Evolutionary conservation across 768 basidiomycete species (phyloP), one percentile per base, ranked within the genome.

Genomic region (Podaxis carcinomalis): DNA sequence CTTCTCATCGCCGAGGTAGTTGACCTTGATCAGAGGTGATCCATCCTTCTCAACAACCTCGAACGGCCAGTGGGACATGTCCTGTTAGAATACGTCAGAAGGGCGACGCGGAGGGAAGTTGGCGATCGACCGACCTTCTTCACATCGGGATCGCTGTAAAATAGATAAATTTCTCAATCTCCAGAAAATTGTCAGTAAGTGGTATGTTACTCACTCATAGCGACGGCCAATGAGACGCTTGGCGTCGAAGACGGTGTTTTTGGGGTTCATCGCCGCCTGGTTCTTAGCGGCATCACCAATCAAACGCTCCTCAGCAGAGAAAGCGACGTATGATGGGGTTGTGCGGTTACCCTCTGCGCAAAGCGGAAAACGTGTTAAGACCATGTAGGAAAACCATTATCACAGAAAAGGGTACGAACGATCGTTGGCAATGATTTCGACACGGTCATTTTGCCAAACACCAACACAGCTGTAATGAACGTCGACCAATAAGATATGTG

Each of bases 371-470:
- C n/a, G 57, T 19, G 42, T 44, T 14, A 21, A 21, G 54, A 57
- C 13, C 25, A 55, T 1, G 23, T 36, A 9, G 57, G 40, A 50
- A 14, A 37, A 36, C 5, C 37, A 39, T 28, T n/a, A 36, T 47
- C n/a, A 2, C 9, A 51, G 14, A 21, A 16, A 56, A 59, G 58
- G 47, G 39, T 13, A 81, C 91, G 76, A 68, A 93, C 90, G 93
- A 83, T 95, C 93, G 71, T 95, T 95, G 80, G 93, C 90, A 74
- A 98, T 98, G 82, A 98, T 98, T 78, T 98, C 95, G 70, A 98
- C 95, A 71, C 96, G 94, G 85, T 98, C 96, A 77, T 97, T 95
- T 85, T 96, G 93, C 95, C 95, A 98, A 72, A 98, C 95, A 81
- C 94, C 96, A 69, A 98, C 96, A 75, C 95, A 98, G 51, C 94